Percentiles rank a stretch among this genome's conserved stretches.
Conservation (phyloP, 495 filamentous ascomycete species). For the Chaetomidium leptoderma region DNA sequence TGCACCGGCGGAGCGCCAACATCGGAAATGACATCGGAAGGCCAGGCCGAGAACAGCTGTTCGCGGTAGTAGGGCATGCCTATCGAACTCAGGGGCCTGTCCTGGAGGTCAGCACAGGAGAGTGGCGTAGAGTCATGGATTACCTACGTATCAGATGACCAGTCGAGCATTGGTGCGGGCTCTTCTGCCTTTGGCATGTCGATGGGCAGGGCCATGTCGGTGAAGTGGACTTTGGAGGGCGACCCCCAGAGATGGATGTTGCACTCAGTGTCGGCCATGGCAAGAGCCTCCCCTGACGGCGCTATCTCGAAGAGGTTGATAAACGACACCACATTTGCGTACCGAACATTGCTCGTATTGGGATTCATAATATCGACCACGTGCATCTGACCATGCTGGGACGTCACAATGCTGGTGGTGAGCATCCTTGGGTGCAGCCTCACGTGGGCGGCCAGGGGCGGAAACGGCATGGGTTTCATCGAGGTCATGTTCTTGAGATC, state of each 20-base stretch:
- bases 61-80: slow-evolving; percentile 95
- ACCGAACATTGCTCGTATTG: slow-evolving; percentile 82
- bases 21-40: slow-evolving; percentile 73
- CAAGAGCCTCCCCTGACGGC: slow-evolving; percentile 83
- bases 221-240: slow-evolving; percentile 81
- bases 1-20: slow-evolving; percentile 74
- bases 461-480: slow-evolving; percentile 86
- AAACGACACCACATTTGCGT: slow-evolving; percentile 67
- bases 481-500: slow-evolving; percentile 82
- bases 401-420: slow-evolving; percentile 86
- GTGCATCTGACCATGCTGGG: slow-evolving; percentile 86
- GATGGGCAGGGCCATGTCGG: slow-evolving; percentile 71
- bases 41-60: slow-evolving; percentile 81
- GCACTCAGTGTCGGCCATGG: slow-evolving; percentile 72
- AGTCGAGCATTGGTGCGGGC: slow-evolving; percentile 50
- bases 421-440: slow-evolving; percentile 92
- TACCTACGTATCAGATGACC: slow-evolving; percentile 66
- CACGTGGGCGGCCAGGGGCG: slow-evolving; percentile 84
- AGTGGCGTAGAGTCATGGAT: not conserved
- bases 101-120: slow-evolving; percentile 15
- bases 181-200: slow-evolving; percentile 67
- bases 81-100: slow-evolving; percentile 72
- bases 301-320: slow-evolving; percentile 77
- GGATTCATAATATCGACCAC: slow-evolving; percentile 94
- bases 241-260: slow-evolving; percentile 89